Base-by-base conservation (phyloP, 2,329 filamentous ascomycete species). In the Chrysoporthe puriensis region DNA sequence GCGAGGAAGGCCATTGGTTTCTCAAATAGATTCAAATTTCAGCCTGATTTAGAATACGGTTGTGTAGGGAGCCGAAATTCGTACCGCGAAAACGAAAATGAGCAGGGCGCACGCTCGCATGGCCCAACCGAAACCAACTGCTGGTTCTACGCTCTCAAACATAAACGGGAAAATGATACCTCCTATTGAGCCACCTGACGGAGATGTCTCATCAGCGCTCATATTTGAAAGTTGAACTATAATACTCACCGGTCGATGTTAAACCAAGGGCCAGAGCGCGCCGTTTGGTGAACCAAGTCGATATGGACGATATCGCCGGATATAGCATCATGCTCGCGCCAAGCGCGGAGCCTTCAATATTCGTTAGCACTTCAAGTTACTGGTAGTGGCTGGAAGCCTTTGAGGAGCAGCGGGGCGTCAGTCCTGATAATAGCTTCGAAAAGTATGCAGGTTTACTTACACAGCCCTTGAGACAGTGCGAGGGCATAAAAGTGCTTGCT, bases 151-250 rank as follows among this genome's bases (percentile, higher is more conserved):
- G 18, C 72, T 71, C 42, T 61, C 62, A 40, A 76, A 66, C 73
- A 76, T 72, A 64, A 76, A 73, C 58, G 75, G 75, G 66, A 76
- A 76, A 48, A 76, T 66, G 64, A 76, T 72, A 60, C 74, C 75
- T 64, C 75, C 74, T 26, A 76, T 52, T 71, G 74, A 34, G 71
- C 70, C n/a, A 70, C 64, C 73, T 43, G 32, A 73, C 36, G 32
- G 21, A 11, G 21, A 26, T 26, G 1, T 11, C 4, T 58, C 16
- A 43, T 46, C 32, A 59, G 44, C 18, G 3, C 8, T 7, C 2
- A 14, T 7, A 21, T 5, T 42, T 36, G 8, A 9, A 5, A 14
- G 18, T 16, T 3, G 18, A 21, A 8, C 2, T 9, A 14, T 32
- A 8, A 14, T n/a, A 50, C 56, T 32, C 21, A 65, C 63, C 60